These are phyloP conservation scores for Beta vulgaris DNA, from an alignment of 148 eudicot species.

Conservation along the genomic window DNA sequence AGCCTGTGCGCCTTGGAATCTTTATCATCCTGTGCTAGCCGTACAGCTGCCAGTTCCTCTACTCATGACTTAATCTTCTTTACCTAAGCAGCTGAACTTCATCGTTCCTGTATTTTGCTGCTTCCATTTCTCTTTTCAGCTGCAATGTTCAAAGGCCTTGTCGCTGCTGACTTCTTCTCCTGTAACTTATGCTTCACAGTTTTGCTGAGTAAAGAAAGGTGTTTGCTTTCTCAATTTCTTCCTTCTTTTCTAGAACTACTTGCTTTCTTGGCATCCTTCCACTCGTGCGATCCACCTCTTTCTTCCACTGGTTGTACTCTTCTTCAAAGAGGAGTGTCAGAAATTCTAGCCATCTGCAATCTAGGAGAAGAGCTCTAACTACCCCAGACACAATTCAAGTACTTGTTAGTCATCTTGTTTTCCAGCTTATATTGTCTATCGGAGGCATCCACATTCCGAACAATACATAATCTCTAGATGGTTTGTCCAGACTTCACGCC, in stretches of 20 bases:
- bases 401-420: slow-evolving; percentile 88
- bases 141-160: slow-evolving; percentile 86
- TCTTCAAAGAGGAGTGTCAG: slow-evolving; percentile 83
- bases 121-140: slow-evolving; percentile 78
- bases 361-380: slow-evolving; percentile 91
- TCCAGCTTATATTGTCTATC: slow-evolving; percentile 84
- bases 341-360: slow-evolving; percentile 98
- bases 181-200: slow-evolving; percentile 93
- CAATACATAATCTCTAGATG: slow-evolving; percentile 80
- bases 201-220: slow-evolving; percentile 75
- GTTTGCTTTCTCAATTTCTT: slow-evolving; percentile 71
- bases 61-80: slow-evolving; percentile 72
- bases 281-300: slow-evolving; percentile 76
- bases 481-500: slow-evolving; percentile 75
- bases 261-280: slow-evolving; percentile 78
- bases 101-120: slow-evolving; percentile 67
- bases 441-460: slow-evolving; percentile 73
- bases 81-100: slow-evolving; percentile 65
- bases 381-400: slow-evolving; percentile 91
- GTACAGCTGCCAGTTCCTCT: slow-evolving; percentile 66
- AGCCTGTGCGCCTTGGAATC: slow-evolving; percentile 72
- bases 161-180: slow-evolving; percentile 89
- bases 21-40: slow-evolving; percentile 53
- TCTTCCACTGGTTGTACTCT: slow-evolving; percentile 84
- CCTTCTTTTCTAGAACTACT: slow-evolving; percentile 77